phyloP scores from a whole-genome alignment of 2,329 filamentous ascomycete genomes.

The Colletotrichum sp. region DNA sequence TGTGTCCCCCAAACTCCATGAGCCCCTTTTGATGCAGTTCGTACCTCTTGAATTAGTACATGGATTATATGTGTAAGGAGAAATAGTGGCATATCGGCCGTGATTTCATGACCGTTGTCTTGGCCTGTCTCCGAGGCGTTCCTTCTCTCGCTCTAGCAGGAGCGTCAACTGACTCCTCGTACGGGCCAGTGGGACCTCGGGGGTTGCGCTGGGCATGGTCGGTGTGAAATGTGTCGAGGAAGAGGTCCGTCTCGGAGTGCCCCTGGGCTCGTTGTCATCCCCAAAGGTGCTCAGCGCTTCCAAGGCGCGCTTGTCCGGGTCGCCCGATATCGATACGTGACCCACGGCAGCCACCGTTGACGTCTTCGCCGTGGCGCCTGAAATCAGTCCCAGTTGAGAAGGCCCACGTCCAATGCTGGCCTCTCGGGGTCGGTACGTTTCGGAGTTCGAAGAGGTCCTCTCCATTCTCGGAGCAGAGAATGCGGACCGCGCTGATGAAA shows the following conservation, averaged over 20 bases:
- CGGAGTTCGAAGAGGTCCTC: conserved; percentile 5
- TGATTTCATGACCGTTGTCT: conserved; percentile 3
- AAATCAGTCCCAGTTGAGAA: conserved; percentile 30
- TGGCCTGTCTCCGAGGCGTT: conserved; percentile 10
- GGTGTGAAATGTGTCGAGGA: conserved; percentile 48
- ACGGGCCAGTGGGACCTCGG: conserved; percentile 55
- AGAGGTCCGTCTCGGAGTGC: conserved; percentile 22
- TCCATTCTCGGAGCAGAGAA: conserved; percentile 16
- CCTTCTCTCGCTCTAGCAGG: conserved; percentile 59
- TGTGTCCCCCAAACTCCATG: conserved; percentile 13
- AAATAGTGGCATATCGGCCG: background rate
- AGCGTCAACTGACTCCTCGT: conserved; percentile 67
- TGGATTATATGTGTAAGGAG: conserved; percentile 11
- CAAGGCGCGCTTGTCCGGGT: conserved; percentile 23
- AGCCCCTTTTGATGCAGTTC: conserved; percentile 17
- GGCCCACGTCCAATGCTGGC: conserved; percentile 30
- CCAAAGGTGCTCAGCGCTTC: conserved; percentile 23
- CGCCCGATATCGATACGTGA: conserved; percentile 13
- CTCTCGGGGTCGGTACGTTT: conserved; percentile 14
- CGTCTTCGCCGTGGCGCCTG: conserved; percentile 23
- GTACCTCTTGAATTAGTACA: conserved; percentile 18
- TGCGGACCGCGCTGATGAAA: conserved; percentile 15
- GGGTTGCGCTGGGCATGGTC: conserved; percentile 51
- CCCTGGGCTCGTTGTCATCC: background rate
- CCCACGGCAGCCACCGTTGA: conserved; percentile 19